These are phyloP conservation scores for Aspergillus cristatus DNA, from an alignment of 495 filamentous ascomycete species.

Conservation along the genomic window DNA sequence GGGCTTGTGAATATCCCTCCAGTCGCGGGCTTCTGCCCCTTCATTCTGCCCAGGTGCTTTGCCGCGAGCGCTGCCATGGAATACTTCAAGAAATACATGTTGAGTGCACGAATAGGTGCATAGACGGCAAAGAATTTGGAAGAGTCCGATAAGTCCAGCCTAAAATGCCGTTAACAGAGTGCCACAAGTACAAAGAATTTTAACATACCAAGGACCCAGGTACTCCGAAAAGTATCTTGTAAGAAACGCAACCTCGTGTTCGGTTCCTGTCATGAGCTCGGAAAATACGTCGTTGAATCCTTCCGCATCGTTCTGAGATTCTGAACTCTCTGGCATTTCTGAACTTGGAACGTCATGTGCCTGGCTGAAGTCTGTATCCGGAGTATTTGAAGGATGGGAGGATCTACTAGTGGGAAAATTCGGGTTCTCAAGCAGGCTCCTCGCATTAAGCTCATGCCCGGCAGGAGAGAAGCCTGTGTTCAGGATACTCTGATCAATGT, in stretches of 20 bases:
- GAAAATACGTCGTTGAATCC: conserved; percentile 35
- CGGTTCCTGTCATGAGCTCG: conserved; percentile 31
- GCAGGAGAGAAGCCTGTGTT: too few relatives aligned
- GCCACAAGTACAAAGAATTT: background rate
- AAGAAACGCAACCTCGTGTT: conserved; percentile 33
- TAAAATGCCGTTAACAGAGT: conserved; percentile 14
- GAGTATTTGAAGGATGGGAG: conserved; percentile 1
- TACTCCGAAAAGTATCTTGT: conserved; percentile 27
- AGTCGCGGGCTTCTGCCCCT: conserved; percentile 18
- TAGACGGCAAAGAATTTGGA: conserved; percentile 30
- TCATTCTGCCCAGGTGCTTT: conserved; percentile 32
- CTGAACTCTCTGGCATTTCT: background rate
- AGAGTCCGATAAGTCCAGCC: conserved; percentile 33
- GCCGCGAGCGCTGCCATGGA: conserved; percentile 31
- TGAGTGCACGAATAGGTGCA: conserved; percentile 30
- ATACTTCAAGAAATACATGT: conserved; percentile 22
- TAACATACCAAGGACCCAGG: conserved; percentile 27
- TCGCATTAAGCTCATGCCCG: too few relatives aligned
- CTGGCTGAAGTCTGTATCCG: conserved; percentile 1
- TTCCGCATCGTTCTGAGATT: conserved; percentile 18
- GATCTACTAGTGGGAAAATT: conserved; percentile 1
- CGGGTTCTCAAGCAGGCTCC: conserved; percentile 5
- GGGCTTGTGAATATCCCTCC: conserved; percentile 25
- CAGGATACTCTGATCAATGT: too few relatives aligned
- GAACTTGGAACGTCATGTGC: conserved; percentile 5